Base-by-base conservation (phyloP, 2,329 filamentous ascomycete species). In the Trichoderma gracile region DNA sequence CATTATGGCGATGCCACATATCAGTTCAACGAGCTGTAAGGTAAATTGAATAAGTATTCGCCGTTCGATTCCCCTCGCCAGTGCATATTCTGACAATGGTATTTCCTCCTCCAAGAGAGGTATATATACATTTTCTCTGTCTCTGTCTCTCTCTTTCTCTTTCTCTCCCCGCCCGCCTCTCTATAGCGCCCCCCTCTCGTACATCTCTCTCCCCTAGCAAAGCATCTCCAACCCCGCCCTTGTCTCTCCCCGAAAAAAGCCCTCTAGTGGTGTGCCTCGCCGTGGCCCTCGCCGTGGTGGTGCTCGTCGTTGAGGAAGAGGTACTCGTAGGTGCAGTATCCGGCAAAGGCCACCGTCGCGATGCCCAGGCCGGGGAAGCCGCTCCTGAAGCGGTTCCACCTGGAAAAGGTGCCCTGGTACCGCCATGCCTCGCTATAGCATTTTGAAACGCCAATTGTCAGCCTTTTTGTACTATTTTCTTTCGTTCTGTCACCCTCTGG, bases 281-380 rank as follows among this genome's bases (percentile, higher is more conserved):
- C 81, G 69, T 88, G 84, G 46, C 74, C 79, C 53, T 73, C 74
- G 66, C 79, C 78, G 67, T 79, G 80, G 69, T 84, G 86, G 71
- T 88, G 85, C 68, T 89, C 85, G 68, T 93, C 89, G 73, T 89
- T 84, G 71, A 96, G 76, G 78, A 97, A 96, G 63, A 96, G 80
- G 77, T 95, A 86, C 81, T 99, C 95, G 78, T 92, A 96, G 66
- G 86, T 87, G 77, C 93, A 92, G 81, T 99, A 99, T 68, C 82
- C 89, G 56, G 89, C 87, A 77, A 99, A 99, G 52, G 94, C 93
- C 66, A 95, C 93, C 5, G 90, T 90, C 38, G 93, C 95, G 71
- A 94, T 96, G 69, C 95, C 95, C 72, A 99, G 84, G 67, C 95
- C 95, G 43, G 95, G 95, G 76, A 99, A 92, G 68, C 87, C 83